phyloP scores from a whole-genome alignment of 306 rosid genomes.

The Malus orientalis region DNA sequence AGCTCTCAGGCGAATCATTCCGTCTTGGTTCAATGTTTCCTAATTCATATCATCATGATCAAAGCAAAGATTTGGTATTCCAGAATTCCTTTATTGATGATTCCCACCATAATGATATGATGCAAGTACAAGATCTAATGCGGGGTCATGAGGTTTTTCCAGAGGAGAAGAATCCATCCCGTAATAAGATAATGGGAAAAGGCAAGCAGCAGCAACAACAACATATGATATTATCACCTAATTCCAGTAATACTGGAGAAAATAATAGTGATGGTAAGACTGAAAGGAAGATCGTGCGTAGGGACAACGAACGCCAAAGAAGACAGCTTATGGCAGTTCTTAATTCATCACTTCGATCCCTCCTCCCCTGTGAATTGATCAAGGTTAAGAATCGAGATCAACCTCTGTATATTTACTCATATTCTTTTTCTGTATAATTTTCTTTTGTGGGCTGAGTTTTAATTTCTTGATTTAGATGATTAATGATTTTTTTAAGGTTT shows the following conservation, averaged over 20 bases:
- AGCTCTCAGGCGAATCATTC: neutral
- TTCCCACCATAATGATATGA: conserved; percentile 16
- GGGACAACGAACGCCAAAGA: conserved; percentile 41
- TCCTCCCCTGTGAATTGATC: conserved; percentile 30
- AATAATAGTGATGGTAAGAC: neutral
- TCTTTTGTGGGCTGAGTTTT: neutral
- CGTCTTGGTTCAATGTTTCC: conserved; percentile 4
- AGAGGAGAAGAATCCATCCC: neutral
- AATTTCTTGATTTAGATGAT: neutral
- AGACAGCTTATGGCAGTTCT: conserved; percentile 33
- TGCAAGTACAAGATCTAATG: conserved; percentile 8
- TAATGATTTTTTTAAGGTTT: conserved; percentile 8
- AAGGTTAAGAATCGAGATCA: conserved; percentile 10
- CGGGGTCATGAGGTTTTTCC: conserved; percentile 4
- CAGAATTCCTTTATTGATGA: neutral
- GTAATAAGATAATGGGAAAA: neutral
- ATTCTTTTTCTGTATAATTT: neutral
- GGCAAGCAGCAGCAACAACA: neutral
- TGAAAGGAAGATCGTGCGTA: conserved; percentile 29
- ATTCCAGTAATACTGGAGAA: neutral
- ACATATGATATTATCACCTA: neutral
- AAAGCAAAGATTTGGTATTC: conserved; percentile 8
- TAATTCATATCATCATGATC: neutral
- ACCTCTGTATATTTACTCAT: neutral
- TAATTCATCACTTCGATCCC: conserved; percentile 30